Conservation (phyloP, 768 basidiomycete genomes). For the Heimioporus sp. region DNA sequence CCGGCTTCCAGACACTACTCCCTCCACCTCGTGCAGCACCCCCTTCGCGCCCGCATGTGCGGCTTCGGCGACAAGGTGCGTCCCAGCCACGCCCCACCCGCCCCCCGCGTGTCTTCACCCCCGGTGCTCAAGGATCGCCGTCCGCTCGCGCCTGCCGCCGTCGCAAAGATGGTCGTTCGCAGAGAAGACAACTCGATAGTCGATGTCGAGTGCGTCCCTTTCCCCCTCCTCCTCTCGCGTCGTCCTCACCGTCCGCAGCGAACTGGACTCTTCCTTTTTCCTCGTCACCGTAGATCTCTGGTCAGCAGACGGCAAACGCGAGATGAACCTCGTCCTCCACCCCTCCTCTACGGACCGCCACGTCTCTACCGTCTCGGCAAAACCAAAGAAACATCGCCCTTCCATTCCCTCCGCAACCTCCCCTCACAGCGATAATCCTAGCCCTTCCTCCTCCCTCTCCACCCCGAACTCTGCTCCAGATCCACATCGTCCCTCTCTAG, state of each 20-base stretch:
- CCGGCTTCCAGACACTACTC: conserved; percentile 62
- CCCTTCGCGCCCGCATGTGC: conserved; percentile 89
- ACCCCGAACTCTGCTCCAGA: conserved; percentile 49
- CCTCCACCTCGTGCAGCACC: conserved; percentile 84
- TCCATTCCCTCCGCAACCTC: conserved; percentile 35
- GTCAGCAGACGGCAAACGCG: conserved; percentile 77
- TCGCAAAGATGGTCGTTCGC: conserved; percentile 78
- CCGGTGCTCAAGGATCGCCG: conserved; percentile 69
- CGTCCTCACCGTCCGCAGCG: conserved; percentile 42
- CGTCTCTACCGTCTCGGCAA: conserved; percentile 41
- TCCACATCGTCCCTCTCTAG: conserved; percentile 29
- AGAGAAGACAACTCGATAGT: conserved; percentile 64
- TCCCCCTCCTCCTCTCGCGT: not conserved
- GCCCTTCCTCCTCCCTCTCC: conserved; percentile 46
- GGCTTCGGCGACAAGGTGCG: conserved; percentile 94
- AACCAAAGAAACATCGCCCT: conserved; percentile 36
- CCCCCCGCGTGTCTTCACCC: conserved; percentile 9
- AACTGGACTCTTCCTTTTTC: conserved; percentile 86
- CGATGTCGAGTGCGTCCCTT: conserved; percentile 66
- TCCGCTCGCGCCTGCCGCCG: conserved; percentile 87
- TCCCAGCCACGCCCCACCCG: conserved; percentile 9
- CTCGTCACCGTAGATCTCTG: conserved; percentile 91
- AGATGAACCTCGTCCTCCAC: conserved; percentile 88
- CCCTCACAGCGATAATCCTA: conserved; percentile 36
- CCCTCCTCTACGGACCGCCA: conserved; percentile 76